These are phyloP conservation scores for Cicer chorassanicum DNA, from an alignment of 306 rosid species.

Conservation along the genomic window DNA sequence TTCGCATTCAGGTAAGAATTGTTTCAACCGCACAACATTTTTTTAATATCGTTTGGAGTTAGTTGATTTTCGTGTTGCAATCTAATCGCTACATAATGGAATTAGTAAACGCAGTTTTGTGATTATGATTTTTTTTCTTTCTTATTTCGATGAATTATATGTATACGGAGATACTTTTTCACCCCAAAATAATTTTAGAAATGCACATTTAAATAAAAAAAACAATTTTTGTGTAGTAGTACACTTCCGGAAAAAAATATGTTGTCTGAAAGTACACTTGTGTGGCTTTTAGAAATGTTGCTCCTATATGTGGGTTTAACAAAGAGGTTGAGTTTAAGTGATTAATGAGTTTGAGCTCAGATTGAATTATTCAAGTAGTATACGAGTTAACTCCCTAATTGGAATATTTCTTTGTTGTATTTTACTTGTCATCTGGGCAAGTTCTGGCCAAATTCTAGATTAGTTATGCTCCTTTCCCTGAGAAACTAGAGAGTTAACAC, in stretches of 20 bases:
- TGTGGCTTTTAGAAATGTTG: too few species aligned
- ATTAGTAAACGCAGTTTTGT: not conserved
- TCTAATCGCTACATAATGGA: not conserved
- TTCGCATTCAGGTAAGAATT: constrained; percentile 75
- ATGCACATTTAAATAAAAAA: too few species aligned
- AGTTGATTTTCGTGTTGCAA: not conserved
- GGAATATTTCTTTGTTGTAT: not conserved
- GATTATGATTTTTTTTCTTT: not conserved
- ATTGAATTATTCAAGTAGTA: not conserved
- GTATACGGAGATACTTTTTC: not conserved
- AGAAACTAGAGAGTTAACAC: not conserved
- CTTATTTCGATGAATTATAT: not conserved
- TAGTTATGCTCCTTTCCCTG: not conserved
- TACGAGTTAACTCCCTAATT: not conserved
- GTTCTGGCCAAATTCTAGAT: not conserved
- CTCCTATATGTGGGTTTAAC: not conserved
- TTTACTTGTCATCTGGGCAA: not conserved
- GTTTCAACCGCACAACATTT: not conserved
- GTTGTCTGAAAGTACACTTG: too few species aligned
- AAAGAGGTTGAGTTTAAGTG: not conserved
- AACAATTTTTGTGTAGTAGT: too few species aligned
- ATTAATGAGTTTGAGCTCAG: not conserved
- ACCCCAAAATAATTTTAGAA: too few species aligned
- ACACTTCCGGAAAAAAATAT: too few species aligned
- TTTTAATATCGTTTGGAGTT: not conserved